Conservation (phyloP, 345 rosid genomes). For the Ceriops zippeliana region DNA sequence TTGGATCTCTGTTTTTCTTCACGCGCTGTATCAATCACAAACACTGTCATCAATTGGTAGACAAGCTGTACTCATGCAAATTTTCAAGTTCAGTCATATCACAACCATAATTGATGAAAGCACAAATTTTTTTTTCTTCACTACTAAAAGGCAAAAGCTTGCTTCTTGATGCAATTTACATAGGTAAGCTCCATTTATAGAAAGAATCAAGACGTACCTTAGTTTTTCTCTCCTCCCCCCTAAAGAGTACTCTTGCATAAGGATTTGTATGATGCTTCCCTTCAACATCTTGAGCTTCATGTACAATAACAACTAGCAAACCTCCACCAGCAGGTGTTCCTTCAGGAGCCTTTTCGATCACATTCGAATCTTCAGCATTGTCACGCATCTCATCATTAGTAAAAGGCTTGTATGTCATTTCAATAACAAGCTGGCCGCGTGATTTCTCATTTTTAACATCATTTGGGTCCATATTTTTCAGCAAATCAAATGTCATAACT, state of each 20-base stretch:
- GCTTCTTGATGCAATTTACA: neutral
- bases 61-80: neutral
- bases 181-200: neutral
- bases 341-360: slow-evolving; percentile 69
- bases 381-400: slow-evolving; percentile 51
- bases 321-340: slow-evolving; percentile 90
- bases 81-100: neutral
- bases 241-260: slow-evolving; percentile 56
- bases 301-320: slow-evolving; percentile 68
- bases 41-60: slow-evolving; percentile 2
- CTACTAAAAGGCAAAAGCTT: neutral
- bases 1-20: slow-evolving; percentile 91
- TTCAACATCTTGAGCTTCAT: slow-evolving; percentile 85
- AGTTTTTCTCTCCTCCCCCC: slow-evolving; percentile 80
- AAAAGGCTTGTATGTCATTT: slow-evolving; percentile 71
- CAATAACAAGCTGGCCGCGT: slow-evolving; percentile 72
- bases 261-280: slow-evolving; percentile 96
- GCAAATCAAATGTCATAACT: slow-evolving; percentile 61
- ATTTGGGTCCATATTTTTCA: slow-evolving; percentile 62
- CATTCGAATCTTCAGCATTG: slow-evolving; percentile 45
- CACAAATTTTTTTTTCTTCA: neutral
- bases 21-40: slow-evolving; percentile 40
- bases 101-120: neutral
- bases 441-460: slow-evolving; percentile 56
- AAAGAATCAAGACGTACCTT: slow-evolving; percentile 42